These are phyloP conservation scores for Aspergillus sp. DNA, from an alignment of 2,329 filamentous ascomycete species.

Conservation along the genomic window DNA sequence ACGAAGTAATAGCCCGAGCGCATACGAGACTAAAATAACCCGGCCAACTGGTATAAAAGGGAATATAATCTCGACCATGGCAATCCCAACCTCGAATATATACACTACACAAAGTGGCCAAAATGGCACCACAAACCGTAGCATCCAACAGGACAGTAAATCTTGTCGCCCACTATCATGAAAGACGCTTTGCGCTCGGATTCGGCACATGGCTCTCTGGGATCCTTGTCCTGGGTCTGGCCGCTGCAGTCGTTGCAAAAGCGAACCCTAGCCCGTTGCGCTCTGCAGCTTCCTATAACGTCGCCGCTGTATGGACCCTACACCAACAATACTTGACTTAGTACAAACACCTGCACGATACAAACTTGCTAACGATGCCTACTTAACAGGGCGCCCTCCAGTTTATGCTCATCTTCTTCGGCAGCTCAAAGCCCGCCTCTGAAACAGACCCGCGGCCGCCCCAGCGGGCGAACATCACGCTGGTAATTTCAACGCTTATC, in stretches of 20 bases:
- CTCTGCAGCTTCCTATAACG: constrained; percentile 2
- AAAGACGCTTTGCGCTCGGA: neutral
- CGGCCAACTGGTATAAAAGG: too few species aligned
- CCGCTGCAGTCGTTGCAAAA: constrained; percentile 4
- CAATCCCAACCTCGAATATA: neutral
- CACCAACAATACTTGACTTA: neutral
- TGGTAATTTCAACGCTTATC: neutral
- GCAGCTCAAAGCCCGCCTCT: constrained; percentile 1
- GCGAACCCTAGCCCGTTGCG: neutral
- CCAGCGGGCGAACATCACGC: neutral
- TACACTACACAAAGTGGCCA: neutral
- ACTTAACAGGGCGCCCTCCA: neutral
- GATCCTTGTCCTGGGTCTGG: constrained; percentile 2
- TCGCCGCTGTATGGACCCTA: neutral
- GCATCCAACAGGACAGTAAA: neutral
- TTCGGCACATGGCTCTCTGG: neutral
- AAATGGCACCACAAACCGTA: neutral
- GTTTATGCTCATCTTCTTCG: neutral
- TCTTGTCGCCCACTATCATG: neutral
- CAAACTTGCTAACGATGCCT: neutral
- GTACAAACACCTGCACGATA: too few species aligned
- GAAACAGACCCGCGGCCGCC: neutral
- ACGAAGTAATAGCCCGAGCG: neutral
- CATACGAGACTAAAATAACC: too few species aligned
- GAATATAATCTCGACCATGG: too few species aligned